Conservation (phyloP, 2,329 filamentous ascomycete genomes). For the Lachnellula hyalina region DNA sequence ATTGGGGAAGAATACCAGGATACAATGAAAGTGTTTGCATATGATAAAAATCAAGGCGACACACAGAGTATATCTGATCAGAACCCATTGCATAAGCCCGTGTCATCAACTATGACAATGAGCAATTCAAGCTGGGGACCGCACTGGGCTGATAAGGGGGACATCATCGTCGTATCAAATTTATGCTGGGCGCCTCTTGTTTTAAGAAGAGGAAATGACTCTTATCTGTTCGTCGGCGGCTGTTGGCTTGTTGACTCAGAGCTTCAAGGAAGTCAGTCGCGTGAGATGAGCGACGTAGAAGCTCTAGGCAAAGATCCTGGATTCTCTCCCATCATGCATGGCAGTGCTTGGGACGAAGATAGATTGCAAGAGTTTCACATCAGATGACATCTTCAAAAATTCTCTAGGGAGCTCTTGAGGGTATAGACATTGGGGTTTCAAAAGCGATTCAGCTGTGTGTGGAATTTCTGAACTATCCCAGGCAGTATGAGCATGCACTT, state of each 20-base stretch:
- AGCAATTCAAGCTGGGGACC: background rate
- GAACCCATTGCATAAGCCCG: background rate
- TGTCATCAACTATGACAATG: background rate
- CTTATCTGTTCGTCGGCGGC: background rate
- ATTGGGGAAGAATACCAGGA: background rate
- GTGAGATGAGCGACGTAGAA: too few species aligned
- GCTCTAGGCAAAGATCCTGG: background rate
- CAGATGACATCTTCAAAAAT: background rate
- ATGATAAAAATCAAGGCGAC: background rate
- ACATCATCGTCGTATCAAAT: background rate
- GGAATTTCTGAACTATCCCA: too few species aligned
- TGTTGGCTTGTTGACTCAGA: background rate
- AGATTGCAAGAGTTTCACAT: background rate
- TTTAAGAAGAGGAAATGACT: background rate
- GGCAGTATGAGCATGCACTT: too few species aligned
- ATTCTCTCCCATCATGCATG: background rate
- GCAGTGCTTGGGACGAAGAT: background rate
- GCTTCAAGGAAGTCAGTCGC: background rate
- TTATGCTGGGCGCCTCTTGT: background rate
- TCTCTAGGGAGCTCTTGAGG: background rate
- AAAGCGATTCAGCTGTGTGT: too few species aligned
- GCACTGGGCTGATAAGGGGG: background rate
- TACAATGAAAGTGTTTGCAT: background rate
- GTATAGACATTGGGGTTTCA: too few species aligned
- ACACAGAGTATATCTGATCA: background rate